phyloP scores from a whole-genome alignment of 2,329 filamentous ascomycete genomes.

The Proliferodiscus dingleyae region DNA sequence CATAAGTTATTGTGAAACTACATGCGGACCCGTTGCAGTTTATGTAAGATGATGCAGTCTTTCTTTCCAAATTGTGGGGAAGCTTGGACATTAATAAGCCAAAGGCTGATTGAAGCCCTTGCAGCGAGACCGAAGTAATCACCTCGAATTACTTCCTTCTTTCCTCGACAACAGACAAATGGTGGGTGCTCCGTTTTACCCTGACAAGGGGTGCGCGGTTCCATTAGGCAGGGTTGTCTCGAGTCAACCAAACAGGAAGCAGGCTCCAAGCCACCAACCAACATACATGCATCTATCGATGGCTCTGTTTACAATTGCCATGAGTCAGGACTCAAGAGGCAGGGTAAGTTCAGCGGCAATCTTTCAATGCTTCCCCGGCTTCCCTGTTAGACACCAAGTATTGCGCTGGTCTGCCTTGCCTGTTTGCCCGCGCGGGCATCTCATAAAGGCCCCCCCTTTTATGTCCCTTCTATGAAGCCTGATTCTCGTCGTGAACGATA shows the following conservation, averaged over 20 bases:
- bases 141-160: too few relatives aligned
- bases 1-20: background rate
- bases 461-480: too few relatives aligned
- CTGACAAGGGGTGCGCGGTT: background rate
- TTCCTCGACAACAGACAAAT: too few relatives aligned
- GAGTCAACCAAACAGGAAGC: background rate
- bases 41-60: background rate
- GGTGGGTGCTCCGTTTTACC: constrained; percentile 2
- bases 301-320: too few relatives aligned
- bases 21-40: background rate
- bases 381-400: too few relatives aligned
- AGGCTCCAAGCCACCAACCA: background rate
- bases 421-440: background rate
- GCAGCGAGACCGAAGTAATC: too few relatives aligned
- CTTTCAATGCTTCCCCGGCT: too few relatives aligned
- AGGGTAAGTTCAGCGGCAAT: too few relatives aligned
- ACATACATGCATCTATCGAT: too few relatives aligned
- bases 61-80: background rate
- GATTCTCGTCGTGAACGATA: too few relatives aligned
- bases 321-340: too few relatives aligned
- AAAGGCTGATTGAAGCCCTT: background rate
- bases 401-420: too few relatives aligned
- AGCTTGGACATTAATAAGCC: background rate
- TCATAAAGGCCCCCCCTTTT: background rate
- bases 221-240: background rate